These are phyloP conservation scores for Mrakia hoshinonis DNA, from an alignment of 768 basidiomycete genomes.

Conservation along the genomic window DNA sequence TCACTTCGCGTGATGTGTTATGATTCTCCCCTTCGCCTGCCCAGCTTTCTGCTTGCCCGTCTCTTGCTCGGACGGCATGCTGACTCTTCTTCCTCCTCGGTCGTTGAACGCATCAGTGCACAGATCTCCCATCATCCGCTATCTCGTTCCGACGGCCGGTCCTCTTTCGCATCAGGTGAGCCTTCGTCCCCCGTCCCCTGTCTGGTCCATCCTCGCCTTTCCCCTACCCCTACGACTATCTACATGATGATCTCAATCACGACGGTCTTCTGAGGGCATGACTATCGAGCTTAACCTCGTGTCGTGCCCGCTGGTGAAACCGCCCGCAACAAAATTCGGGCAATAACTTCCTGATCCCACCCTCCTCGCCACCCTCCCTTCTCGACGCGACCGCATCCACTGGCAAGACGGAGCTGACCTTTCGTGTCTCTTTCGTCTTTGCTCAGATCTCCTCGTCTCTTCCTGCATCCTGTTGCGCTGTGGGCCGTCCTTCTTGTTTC, in stretches of 20 bases:
- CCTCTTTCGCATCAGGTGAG: background rate
- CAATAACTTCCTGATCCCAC: conserved; percentile 21
- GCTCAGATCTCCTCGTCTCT: background rate
- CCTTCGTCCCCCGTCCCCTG: background rate
- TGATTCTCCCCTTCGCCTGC: conserved; percentile 10
- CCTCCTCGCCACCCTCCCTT: background rate
- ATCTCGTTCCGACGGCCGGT: background rate
- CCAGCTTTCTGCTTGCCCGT: background rate
- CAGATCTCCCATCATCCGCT: background rate
- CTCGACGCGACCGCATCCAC: too few relatives aligned
- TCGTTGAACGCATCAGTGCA: background rate
- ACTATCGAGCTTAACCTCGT: conserved; percentile 22
- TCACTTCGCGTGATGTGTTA: conserved; percentile 24
- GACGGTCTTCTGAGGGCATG: conserved; percentile 25
- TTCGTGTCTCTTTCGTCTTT: background rate
- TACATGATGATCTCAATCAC: conserved; percentile 27
- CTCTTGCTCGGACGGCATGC: background rate
- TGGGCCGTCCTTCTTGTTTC: background rate
- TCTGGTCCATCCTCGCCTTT: too few relatives aligned
- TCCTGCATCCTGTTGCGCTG: background rate
- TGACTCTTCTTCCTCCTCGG: background rate
- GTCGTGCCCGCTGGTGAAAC: conserved; percentile 20
- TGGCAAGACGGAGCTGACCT: background rate
- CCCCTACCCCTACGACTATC: background rate
- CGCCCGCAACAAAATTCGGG: conserved; percentile 28